phyloP scores from a whole-genome alignment of 2,329 filamentous ascomycete species.

The Sporothrix phasma region DNA sequence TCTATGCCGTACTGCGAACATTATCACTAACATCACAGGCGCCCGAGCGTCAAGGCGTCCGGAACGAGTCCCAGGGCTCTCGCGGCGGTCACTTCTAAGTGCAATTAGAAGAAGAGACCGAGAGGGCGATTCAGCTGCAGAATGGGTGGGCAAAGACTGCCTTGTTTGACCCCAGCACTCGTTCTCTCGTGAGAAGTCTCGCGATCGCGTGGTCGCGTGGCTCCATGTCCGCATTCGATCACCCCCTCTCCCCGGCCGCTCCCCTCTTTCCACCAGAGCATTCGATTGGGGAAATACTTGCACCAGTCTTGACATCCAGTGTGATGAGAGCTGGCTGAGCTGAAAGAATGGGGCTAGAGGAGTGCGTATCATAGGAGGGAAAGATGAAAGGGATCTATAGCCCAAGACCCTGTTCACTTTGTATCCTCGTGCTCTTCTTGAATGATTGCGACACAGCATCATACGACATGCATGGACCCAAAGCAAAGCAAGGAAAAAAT shows the following conservation, averaged over 20 bases:
- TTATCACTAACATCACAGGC: constrained; percentile 39
- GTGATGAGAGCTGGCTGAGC: neutral
- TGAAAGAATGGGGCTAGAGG: neutral
- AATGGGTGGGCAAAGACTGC: neutral
- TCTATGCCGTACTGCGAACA: too few species aligned
- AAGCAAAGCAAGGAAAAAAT: neutral
- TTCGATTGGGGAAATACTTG: neutral
- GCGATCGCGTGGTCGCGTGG: neutral
- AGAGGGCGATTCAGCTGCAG: neutral
- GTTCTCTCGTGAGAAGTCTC: neutral
- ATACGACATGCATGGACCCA: neutral
- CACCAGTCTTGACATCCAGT: neutral
- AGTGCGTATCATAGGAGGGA: neutral
- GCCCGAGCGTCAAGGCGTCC: constrained; percentile 40
- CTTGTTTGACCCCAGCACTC: neutral
- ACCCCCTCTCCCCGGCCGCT: neutral
- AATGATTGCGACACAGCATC: neutral
- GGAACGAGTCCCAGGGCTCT: constrained; percentile 42
- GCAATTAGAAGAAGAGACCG: neutral
- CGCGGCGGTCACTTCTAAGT: constrained; percentile 31
- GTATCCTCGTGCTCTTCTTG: neutral
- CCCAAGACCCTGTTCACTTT: neutral
- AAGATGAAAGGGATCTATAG: neutral
- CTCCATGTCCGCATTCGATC: neutral
- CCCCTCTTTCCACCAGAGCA: neutral